Evolutionary conservation across 345 rosid species (phyloP).

Genomic region (Eucalyptus guilfoylei): DNA sequence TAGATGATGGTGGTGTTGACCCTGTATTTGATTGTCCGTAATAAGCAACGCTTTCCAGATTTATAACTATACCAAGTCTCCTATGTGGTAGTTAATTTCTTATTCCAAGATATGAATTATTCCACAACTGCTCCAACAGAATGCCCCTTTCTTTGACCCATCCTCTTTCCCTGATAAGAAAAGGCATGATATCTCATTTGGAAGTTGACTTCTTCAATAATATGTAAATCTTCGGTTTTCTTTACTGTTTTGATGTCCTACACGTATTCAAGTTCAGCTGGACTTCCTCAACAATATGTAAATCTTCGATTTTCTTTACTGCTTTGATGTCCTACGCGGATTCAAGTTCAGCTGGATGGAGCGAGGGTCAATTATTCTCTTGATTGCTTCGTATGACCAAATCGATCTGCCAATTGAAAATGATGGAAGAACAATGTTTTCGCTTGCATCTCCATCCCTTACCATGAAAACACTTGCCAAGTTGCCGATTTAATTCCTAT

Average conservation of each 20-base stretch:
- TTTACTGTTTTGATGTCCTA: neutral
- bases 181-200: neutral
- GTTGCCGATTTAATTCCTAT: neutral
- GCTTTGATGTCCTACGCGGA: neutral
- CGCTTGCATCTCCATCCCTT: neutral
- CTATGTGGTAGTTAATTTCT: neutral
- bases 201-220: neutral
- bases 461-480: neutral
- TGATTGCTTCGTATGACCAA: neutral
- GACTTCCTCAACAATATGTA: neutral
- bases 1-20: neutral
- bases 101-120: neutral
- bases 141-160: neutral
- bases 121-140: neutral
- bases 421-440: neutral
- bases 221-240: neutral
- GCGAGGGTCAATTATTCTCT: neutral
- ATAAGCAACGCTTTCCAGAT: neutral
- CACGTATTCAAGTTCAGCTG: neutral
- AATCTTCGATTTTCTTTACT: neutral
- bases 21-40: neutral
- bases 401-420: neutral
- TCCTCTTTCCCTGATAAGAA: neutral
- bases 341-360: neutral
- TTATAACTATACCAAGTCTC: neutral